Evolutionary conservation across 495 filamentous ascomycete species (phyloP).

Genomic region (Aspergillus homomorphus): DNA sequence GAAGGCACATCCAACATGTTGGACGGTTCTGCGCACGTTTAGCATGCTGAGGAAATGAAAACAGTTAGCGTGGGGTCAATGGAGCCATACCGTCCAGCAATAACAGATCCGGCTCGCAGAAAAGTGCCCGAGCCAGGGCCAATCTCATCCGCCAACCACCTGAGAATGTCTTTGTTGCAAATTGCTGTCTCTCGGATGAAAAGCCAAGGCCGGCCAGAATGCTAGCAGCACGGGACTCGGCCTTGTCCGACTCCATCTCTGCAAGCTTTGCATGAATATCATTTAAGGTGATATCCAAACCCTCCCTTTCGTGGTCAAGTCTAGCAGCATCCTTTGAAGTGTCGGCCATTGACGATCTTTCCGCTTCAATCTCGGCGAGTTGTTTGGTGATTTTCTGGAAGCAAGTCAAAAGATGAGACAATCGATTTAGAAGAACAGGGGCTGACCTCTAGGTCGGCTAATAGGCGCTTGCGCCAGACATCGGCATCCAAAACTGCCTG

Average conservation of each 20-base stretch:
- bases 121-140: conserved; percentile 88
- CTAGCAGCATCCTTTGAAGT: conserved; percentile 80
- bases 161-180: conserved; percentile 94
- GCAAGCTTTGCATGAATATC: conserved; percentile 90
- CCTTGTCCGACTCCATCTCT: conserved; percentile 99
- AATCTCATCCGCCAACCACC: conserved; percentile 99
- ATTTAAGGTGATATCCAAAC: conserved; percentile 79
- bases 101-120: conserved; percentile 96
- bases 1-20: conserved; percentile 99
- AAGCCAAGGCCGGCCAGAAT: conserved; percentile 97
- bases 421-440: conserved; percentile 19
- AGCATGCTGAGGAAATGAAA: conserved; percentile 13
- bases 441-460: conserved; percentile 80
- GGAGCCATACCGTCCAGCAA: conserved; percentile 70
- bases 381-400: conserved; percentile 76
- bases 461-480: conserved; percentile 95
- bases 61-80: not conserved
- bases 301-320: conserved; percentile 83
- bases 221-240: conserved; percentile 88
- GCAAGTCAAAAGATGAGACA: conserved; percentile 1
- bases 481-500: conserved; percentile 97
- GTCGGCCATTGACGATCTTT: conserved; percentile 76
- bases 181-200: conserved; percentile 88
- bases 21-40: conserved; percentile 69
- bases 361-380: conserved; percentile 74